Percentiles rank a stretch among this genome's conserved stretches.
Conservation (phyloP, 202 grass and related monocot genomes). For the Schoenoplectus tabernaemontani region DNA sequence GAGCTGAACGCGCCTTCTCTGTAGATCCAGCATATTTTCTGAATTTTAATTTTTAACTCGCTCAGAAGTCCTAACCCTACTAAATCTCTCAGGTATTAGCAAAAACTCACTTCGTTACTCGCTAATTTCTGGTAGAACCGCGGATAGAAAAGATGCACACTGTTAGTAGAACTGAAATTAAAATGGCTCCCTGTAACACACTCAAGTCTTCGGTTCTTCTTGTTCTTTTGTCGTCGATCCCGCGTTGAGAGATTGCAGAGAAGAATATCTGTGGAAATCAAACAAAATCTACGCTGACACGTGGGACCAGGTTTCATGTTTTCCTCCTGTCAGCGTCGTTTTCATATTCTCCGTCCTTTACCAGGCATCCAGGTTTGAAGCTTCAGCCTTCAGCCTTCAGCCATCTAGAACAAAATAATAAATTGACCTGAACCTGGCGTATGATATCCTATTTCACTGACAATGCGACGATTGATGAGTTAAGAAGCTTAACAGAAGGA, state of each 20-base stretch:
- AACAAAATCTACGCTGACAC: neutral
- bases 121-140: too few species aligned
- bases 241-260: neutral
- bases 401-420: neutral
- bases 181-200: too few species aligned
- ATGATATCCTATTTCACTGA: neutral
- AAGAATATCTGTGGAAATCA: neutral
- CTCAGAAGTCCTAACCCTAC: conserved; percentile 12
- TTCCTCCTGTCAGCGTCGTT: too few species aligned
- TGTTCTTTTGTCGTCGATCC: too few species aligned
- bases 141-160: too few species aligned
- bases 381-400: too few species aligned
- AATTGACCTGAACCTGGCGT: neutral
- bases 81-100: too few species aligned
- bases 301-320: neutral
- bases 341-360: too few species aligned
- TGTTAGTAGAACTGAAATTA: too few species aligned
- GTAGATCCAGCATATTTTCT: conserved; percentile 63
- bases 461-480: neutral
- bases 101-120: too few species aligned
- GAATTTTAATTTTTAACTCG: neutral
- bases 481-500: neutral
- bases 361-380: neutral
- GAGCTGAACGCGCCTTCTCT: conserved; percentile 65
- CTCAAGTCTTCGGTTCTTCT: too few species aligned